Base-by-base conservation (phyloP, 2,329 filamentous ascomycete genomes). In the Colletotrichum phormii region DNA sequence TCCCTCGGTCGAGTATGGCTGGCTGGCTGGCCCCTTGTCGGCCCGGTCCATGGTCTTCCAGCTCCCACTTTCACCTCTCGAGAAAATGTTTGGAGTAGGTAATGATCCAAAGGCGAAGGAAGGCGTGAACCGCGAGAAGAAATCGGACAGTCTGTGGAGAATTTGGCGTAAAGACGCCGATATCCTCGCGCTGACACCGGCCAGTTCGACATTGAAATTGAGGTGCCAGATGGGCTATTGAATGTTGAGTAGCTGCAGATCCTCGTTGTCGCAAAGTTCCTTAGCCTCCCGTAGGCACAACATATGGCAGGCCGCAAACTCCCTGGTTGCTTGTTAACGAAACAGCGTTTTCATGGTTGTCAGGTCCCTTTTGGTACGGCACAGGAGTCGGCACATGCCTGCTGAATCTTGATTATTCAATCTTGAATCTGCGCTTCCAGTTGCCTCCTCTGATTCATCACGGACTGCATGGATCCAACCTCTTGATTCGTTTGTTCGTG, bases 1-100 rank as follows among this genome's bases (percentile, higher is more conserved):
- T 70, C 71, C 61, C 24, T 46, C 29, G 42, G n/a, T 51, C 54
- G 55, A 37, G 60, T 26, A 26, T 66, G 62, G 67, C 42, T 63
- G 60, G 42, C 59, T 24, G 42, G 49, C 42, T 49, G 8, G 42
- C 6, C 61, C 61, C 60, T 71, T 60, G 58, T 54, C 71, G 67
- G 71, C 55, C 62, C 71, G 67, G 57, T 73, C 57, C 67, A 71
- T 72, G 42, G 54, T 35, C 26, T 55, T 55, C 22, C 31, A 13
- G 24, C 33, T 66, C 31, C 64, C 35, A 29, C 51, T 26, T 65
- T 42, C n/a, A 13, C 18, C 31, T 12, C n/a, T 31, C 42, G 13
- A 26, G 13, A 35, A 6, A 9, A 24, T 18, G 29, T 22, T 35
- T n/a, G 4, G 18, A 54, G 18, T 11, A 29, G 26, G 26, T 4